Conservation (phyloP, 148 eudicot species). For the Heliamphora exappendiculata region DNA sequence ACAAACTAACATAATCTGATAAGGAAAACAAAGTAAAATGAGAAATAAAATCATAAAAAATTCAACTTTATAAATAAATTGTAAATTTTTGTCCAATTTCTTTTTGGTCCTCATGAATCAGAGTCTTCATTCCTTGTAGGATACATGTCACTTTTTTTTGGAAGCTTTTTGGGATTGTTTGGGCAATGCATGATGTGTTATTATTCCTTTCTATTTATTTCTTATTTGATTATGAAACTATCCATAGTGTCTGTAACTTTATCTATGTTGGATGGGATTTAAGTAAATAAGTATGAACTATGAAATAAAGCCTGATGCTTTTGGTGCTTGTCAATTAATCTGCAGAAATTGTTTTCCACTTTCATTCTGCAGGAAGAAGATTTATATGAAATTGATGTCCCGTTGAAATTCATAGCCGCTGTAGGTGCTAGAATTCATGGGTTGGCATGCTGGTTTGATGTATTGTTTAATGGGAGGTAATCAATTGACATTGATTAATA, state of each 20-base stretch:
- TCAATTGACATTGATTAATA: neutral
- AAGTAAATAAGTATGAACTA: neutral
- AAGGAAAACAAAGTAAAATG: too few relatives aligned
- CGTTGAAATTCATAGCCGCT: slow-evolving; percentile 64
- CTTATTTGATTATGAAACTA: neutral
- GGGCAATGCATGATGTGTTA: neutral
- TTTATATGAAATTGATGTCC: slow-evolving; percentile 82
- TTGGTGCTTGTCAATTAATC: neutral
- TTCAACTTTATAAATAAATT: too few relatives aligned
- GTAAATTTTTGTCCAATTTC: too few relatives aligned
- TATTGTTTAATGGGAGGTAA: slow-evolving; percentile 93
- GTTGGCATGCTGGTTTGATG: slow-evolving; percentile 98
- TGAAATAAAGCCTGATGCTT: neutral
- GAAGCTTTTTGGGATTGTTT: neutral
- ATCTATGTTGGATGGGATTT: neutral
- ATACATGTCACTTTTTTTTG: neutral
- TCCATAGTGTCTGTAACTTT: neutral
- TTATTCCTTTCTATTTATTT: neutral
- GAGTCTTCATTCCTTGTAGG: neutral
- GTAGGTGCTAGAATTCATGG: slow-evolving; percentile 94
- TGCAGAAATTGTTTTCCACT: neutral
- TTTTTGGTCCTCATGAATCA: too few relatives aligned
- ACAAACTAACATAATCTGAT: too few relatives aligned
- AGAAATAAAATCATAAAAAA: too few relatives aligned
- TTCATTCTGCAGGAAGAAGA: slow-evolving; percentile 77